Conservation (phyloP, 352 stramenopile species). For the Peronospora destructor region DNA sequence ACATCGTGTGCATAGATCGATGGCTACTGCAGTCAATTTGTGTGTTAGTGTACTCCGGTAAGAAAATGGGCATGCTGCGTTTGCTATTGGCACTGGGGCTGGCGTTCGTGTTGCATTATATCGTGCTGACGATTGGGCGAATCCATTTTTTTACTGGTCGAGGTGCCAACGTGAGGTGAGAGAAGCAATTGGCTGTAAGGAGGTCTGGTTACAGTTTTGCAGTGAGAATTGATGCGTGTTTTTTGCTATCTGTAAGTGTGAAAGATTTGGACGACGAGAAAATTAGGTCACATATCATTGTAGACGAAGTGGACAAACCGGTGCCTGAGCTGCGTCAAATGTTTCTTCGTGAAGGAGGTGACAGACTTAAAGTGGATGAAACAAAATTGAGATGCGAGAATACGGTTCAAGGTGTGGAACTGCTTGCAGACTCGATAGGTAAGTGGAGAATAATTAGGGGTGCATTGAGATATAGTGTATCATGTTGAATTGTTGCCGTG, state of each 20-base stretch:
- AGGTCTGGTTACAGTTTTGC: too few relatives aligned
- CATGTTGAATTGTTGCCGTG: background rate
- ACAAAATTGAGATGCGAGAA: constrained; percentile 39
- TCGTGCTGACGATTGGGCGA: constrained; percentile 39
- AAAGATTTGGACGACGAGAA: constrained; percentile 46
- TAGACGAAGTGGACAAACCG: constrained; percentile 30
- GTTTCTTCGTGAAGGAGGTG: constrained; percentile 29
- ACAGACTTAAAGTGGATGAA: constrained; percentile 39
- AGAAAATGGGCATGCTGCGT: constrained; percentile 31
- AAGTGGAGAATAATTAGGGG: background rate
- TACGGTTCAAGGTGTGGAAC: constrained; percentile 40
- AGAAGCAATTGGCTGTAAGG: background rate
- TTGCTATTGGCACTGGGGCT: constrained; percentile 36
- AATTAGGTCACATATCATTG: constrained; percentile 58
- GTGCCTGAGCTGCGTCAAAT: constrained; percentile 1
- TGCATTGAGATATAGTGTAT: background rate
- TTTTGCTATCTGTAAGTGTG: constrained; percentile 13
- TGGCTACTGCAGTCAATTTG: constrained; percentile 45
- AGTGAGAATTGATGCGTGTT: background rate
- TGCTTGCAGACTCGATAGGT: constrained; percentile 56
- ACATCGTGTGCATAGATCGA: constrained; percentile 44
- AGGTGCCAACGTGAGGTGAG: constrained; percentile 11
- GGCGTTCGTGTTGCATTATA: constrained; percentile 37
- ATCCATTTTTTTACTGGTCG: constrained; percentile 24
- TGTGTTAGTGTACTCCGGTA: constrained; percentile 29